Base-by-base conservation (phyloP, 805 yeast species). In the Osmozyma mogii region DNA sequence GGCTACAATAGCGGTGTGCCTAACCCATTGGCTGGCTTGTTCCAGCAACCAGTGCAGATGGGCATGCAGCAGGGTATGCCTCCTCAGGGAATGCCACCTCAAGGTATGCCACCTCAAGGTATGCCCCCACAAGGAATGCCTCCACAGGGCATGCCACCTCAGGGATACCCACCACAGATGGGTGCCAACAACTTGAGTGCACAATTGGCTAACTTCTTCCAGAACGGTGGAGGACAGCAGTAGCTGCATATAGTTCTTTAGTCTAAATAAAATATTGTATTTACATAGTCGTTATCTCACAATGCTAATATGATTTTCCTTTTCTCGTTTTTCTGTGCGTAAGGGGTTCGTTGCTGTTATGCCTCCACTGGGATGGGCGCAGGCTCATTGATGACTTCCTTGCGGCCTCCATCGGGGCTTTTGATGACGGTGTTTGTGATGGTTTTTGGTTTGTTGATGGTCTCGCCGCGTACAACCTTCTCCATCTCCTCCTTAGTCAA, bases 401-500 rank as follows among this genome's bases (percentile, higher is more conserved):
- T 33, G 14, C 47, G 28, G n/a, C 43, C 49, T 12, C 40, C 42
- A 11, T 39, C 20, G 9, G 29, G 29, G 4, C 45, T 32, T 40
- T 50, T 50, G 31, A 50, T 42, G 21, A 89, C 81, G 10, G 84
- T 83, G 49, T 87, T 88, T 18, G 89, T 70, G 13, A 77, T 61
- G 9, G 72, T 74, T 52, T 78, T 84, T 27, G 74, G 69, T 52
- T 81, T 80, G 41, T 70, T 71, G 28, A 88, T 62, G 22, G 70
- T 53, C 52, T 84, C 89, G 21, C 98, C 98, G 37, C 66, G 68
- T 21, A 85, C 85, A 28, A 92, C 73, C 47, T 74, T 76, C 50
- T 81, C 89, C 67, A 92, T 89, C 55, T 92, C 99, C 17, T 78
- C 89, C 38, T 80, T 80, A 24, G 82, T 89, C 44, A 92, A 69